Evolutionary conservation across 495 filamentous ascomycete species (phyloP), one percentile per base, ranked within the genome.

Genomic region (Cryomyces antarcticus): DNA sequence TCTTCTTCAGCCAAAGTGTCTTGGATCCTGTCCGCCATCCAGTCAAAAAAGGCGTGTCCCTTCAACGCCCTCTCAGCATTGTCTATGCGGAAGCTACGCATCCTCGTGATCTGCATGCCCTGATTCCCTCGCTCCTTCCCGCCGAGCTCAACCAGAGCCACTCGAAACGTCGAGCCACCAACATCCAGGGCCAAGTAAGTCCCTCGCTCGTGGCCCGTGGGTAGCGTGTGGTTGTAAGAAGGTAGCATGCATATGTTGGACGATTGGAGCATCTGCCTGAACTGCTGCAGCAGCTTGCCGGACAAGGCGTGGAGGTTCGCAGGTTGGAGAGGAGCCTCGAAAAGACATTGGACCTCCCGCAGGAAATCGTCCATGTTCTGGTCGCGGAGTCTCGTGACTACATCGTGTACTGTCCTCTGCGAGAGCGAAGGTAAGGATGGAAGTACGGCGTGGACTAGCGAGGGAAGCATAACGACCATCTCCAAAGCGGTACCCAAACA

Each of bases 101-200:
- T 66, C 30, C 54, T 58, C 34, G 68, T 49, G 34, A 77, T 71
- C 36, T 62, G 57, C 63, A 78, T 59, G 33, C 62, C 59, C 35
- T 68, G 59, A 10, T 55, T 52, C 9, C 33, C 29, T 5, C 41
- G 28, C 9, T 39, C 10, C 30, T 64, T 62, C 5, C 71, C 75
- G 28, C 49, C 53, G 37, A 80, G 58, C 50, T 74, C 62, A 13
- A 79, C 67, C 50, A 79, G 54, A 30, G 72, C 74, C 29, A 77
- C 68, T 2, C 76, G 70, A 45, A 80, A 71, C 7, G 72, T 78
- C 27, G 76, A 78, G 1, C 76, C 76, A 7, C 76, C 76, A 28
- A 79, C 76, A 56, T 80, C 76, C 44, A 80, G 53, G 0, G 71
- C 72, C 27, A 80, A 55, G 48, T 66, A 77, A 7, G 68, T 72